These are phyloP conservation scores for Vicia villosa DNA, from an alignment of 306 rosid species.

Conservation along the genomic window DNA sequence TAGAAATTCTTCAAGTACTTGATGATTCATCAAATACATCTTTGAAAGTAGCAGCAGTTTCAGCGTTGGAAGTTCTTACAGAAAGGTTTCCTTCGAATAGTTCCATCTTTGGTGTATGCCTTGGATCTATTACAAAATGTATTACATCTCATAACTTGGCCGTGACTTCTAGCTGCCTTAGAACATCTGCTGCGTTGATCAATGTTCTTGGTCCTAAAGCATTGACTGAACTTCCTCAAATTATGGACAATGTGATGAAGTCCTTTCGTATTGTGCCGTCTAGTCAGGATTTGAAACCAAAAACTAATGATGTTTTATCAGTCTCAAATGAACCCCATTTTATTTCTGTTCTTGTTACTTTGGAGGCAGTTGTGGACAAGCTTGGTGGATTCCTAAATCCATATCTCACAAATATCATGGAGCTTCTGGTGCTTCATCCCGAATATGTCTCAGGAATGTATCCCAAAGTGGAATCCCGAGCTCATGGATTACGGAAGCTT, in stretches of 20 bases:
- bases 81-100: conserved; percentile 53
- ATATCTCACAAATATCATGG: conserved; percentile 67
- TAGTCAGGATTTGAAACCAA: conserved; percentile 40
- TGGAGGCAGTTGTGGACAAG: conserved; percentile 81
- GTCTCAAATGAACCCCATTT: conserved; percentile 53
- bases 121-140: conserved; percentile 58
- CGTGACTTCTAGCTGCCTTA: conserved; percentile 72
- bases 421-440: conserved; percentile 68
- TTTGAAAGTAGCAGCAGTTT: conserved; percentile 78
- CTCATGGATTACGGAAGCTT: conserved; percentile 65
- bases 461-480: conserved; percentile 60
- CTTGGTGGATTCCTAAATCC: conserved; percentile 89
- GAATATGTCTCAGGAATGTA: conserved; percentile 57
- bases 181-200: conserved; percentile 69
- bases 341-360: conserved; percentile 57
- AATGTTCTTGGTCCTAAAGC: conserved; percentile 84
- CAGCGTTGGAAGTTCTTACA: conserved; percentile 84
- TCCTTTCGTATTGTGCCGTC: conserved; percentile 47
- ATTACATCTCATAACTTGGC: conserved; percentile 48
- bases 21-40: conserved; percentile 58
- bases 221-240: conserved; percentile 70
- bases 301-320: conserved; percentile 33
- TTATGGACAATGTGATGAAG: conserved; percentile 73
- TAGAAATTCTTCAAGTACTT: conserved; percentile 59
- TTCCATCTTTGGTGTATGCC: conserved; percentile 63